Percentiles rank a stretch among this genome's conserved stretches.
Evolutionary conservation across 2,329 filamentous ascomycete genomes (phyloP).

Genomic region (Fusarium fujikuroi): DNA sequence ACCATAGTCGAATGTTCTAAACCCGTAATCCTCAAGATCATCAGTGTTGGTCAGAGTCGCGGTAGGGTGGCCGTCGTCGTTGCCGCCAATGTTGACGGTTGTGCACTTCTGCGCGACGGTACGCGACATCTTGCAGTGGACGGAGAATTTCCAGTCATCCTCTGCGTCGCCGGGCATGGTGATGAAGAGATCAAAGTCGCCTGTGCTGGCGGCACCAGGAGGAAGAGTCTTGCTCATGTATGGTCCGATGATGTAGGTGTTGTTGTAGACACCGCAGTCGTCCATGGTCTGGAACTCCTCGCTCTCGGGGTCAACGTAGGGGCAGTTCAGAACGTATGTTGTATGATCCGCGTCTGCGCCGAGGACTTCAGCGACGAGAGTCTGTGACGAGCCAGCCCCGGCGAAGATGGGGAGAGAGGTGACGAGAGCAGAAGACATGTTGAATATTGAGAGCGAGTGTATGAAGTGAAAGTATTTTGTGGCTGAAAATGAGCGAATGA

Average conservation of each 20-base stretch:
- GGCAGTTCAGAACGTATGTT: conserved; percentile 19
- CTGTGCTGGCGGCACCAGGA: conserved; percentile 7
- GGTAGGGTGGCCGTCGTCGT: conserved; percentile 8
- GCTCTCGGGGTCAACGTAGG: conserved; percentile 2
- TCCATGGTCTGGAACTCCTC: background rate
- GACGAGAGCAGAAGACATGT: conserved; percentile 12
- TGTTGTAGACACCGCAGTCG: conserved; percentile 17
- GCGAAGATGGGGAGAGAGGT: conserved; percentile 1
- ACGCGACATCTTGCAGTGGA: conserved; percentile 16
- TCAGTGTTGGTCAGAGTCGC: background rate
- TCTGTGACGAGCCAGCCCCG: background rate
- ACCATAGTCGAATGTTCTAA: background rate
- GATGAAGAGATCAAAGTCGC: conserved; percentile 8
- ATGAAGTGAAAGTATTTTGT: background rate
- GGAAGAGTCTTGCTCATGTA: conserved; percentile 17
- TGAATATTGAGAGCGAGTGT: background rate
- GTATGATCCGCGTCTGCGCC: conserved; percentile 14
- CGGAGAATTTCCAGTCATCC: conserved; percentile 4
- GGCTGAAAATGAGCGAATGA: background rate
- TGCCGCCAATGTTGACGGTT: conserved; percentile 8
- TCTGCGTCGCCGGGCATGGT: background rate
- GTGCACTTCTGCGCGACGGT: conserved; percentile 2
- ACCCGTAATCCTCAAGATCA: background rate
- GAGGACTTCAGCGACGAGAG: conserved; percentile 8
- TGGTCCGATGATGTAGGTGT: conserved; percentile 1